Evolutionary conservation across 106 monocot genomes (phyloP).

Genomic region (Gastrodia elata): DNA sequence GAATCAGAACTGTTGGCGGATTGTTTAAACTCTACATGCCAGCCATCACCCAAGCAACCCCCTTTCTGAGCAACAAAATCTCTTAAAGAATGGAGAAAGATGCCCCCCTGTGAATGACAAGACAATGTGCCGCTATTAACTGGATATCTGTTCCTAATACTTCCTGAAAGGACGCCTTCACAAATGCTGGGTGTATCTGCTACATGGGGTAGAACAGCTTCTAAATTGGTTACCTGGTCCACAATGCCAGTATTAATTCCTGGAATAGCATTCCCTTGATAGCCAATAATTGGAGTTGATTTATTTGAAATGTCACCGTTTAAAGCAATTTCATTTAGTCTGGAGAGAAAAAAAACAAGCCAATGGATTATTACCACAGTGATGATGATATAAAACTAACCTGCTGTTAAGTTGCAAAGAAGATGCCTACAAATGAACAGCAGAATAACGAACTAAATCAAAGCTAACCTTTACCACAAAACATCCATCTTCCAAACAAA

Average conservation of each 20-base stretch:
- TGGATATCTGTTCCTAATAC: slow-evolving; percentile 10
- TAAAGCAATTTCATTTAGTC: slow-evolving; percentile 24
- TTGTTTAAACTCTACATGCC: slow-evolving; percentile 51
- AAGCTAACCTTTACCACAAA: not conserved
- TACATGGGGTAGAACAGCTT: slow-evolving; percentile 10
- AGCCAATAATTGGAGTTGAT: slow-evolving; percentile 10
- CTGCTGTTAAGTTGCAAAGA: not conserved
- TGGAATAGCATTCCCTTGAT: slow-evolving; percentile 19
- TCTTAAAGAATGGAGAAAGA: slow-evolving; percentile 31
- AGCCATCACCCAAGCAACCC: slow-evolving; percentile 46
- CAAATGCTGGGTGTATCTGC: slow-evolving; percentile 4
- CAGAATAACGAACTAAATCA: not conserved
- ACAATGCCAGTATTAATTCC: slow-evolving; percentile 9
- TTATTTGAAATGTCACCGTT: slow-evolving; percentile 18
- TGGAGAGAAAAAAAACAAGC: slow-evolving; percentile 17
- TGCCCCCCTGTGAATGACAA: slow-evolving; percentile 19
- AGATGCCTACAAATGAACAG: not conserved
- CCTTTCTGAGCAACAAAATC: slow-evolving; percentile 46
- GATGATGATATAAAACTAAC: too few relatives aligned
- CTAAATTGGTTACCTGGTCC: slow-evolving; percentile 10
- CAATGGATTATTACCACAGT: not conserved
- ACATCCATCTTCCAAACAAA: not conserved
- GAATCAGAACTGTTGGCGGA: slow-evolving; percentile 17
- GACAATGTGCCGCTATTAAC: slow-evolving; percentile 12
- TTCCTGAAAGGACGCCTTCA: slow-evolving; percentile 18